These are phyloP conservation scores for Enterospora canceri DNA, from an alignment of 371 early-diverging fungal genomes.

Conservation along the genomic window DNA sequence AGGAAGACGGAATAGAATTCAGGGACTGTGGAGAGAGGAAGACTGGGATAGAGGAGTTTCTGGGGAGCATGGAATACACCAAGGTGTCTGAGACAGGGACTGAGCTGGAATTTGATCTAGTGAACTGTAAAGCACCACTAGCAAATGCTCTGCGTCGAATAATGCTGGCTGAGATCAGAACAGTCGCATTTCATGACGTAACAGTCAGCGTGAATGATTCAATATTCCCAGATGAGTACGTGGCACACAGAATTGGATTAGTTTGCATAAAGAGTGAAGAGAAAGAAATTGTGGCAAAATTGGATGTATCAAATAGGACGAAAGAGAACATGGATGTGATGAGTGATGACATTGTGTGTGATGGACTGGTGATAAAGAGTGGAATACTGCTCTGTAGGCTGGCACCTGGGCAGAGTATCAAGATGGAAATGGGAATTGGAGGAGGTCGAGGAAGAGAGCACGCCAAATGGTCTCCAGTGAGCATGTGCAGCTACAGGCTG, in stretches of 20 bases:
- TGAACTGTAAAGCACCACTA: constrained; percentile 46
- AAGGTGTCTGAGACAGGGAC: constrained; percentile 14
- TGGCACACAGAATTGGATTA: constrained; percentile 90
- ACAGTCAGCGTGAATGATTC: constrained; percentile 82
- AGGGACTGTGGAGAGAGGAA: not conserved
- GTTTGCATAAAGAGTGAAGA: constrained; percentile 65
- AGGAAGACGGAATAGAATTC: not conserved
- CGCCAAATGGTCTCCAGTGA: constrained; percentile 93
- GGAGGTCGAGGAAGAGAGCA: constrained; percentile 88
- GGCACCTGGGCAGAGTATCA: constrained; percentile 79
- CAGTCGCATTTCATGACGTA: constrained; percentile 94
- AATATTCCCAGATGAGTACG: constrained; percentile 87
- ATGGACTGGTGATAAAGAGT: constrained; percentile 64
- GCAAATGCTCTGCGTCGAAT: constrained; percentile 87
- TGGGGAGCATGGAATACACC: constrained; percentile 19
- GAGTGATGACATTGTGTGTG: constrained; percentile 69
- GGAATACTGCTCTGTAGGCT: constrained; percentile 85
- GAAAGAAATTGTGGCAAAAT: constrained; percentile 63
- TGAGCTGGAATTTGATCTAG: constrained; percentile 42
- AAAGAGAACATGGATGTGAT: constrained; percentile 59
- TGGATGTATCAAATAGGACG: constrained; percentile 35
- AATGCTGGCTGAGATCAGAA: constrained; percentile 91
- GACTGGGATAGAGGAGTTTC: not conserved
- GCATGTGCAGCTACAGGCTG: constrained; percentile 70
- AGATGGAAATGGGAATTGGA: constrained; percentile 70